Percentiles rank a stretch among this genome's conserved stretches.
phyloP scores from a whole-genome alignment of 2,329 filamentous ascomycete species.

The Diaporthe destruens region DNA sequence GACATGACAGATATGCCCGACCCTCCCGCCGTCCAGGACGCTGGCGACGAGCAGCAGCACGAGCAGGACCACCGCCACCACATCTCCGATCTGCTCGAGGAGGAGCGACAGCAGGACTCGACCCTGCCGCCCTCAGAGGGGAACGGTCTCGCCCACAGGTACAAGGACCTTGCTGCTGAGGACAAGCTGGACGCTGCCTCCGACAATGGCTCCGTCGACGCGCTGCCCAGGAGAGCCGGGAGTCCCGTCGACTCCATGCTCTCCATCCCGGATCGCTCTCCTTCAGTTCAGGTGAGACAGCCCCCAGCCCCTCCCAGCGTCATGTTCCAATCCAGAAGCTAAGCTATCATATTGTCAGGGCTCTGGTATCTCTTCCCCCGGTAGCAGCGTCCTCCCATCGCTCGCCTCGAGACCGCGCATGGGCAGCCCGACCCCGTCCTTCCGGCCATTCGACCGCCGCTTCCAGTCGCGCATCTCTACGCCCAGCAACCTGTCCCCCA shows the following conservation, averaged over 20 bases:
- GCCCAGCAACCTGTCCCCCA: conserved; percentile 70
- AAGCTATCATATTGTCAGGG: conserved; percentile 56
- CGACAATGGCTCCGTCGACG: conserved; percentile 65
- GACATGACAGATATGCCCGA: conserved; percentile 64
- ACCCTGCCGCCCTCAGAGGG: conserved; percentile 45
- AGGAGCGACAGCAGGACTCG: conserved; percentile 50
- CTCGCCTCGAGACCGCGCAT: conserved; percentile 75
- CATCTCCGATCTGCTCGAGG: conserved; percentile 52
- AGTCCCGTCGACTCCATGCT: conserved; percentile 77
- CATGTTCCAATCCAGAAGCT: conserved; percentile 21
- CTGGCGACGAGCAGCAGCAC: conserved; percentile 54
- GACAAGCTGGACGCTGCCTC: conserved; percentile 60
- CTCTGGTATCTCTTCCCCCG: conserved; percentile 74
- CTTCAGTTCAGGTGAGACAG: conserved; percentile 78
- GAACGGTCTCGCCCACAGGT: conserved; percentile 56
- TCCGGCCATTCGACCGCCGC: conserved; percentile 92
- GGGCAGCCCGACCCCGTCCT: conserved; percentile 80
- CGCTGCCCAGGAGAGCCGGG: conserved; percentile 65
- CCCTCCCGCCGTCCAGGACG: conserved; percentile 55
- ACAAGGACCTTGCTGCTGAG: conserved; percentile 60
- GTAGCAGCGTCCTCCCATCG: conserved; percentile 79
- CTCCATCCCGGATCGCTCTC: conserved; percentile 86
- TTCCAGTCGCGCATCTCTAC: conserved; percentile 89
- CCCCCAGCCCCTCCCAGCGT: not conserved
- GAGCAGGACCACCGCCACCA: conserved; percentile 50